Conservation (phyloP, 2,329 filamentous ascomycete species). For the Microsporum audouinii region DNA sequence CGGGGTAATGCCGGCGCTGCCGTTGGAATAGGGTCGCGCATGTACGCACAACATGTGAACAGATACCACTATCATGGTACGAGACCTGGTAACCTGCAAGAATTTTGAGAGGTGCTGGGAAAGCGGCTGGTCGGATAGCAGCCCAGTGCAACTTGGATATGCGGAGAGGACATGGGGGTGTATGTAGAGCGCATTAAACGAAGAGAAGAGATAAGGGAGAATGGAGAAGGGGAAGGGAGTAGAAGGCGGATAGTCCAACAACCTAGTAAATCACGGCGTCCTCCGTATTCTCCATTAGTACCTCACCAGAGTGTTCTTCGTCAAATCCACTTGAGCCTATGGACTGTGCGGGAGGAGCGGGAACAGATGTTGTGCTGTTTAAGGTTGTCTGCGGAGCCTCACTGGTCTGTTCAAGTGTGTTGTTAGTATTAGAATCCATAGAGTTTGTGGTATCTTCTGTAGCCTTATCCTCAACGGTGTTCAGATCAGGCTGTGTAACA, state of each 20-base stretch:
- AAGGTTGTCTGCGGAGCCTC: not conserved
- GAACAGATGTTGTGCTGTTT: not conserved
- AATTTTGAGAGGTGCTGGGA: not conserved
- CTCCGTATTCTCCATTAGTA: slow-evolving; percentile 74
- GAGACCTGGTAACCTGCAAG: not conserved
- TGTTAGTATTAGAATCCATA: slow-evolving; percentile 18
- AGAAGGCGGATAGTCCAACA: not conserved
- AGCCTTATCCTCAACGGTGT: slow-evolving; percentile 4
- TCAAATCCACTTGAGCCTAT: slow-evolving; percentile 36
- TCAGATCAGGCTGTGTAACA: not conserved
- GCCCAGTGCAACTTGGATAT: not conserved
- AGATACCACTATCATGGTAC: not conserved
- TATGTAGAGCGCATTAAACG: not conserved
- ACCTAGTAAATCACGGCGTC: slow-evolving; percentile 76
- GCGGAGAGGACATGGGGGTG: not conserved
- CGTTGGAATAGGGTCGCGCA: not conserved
- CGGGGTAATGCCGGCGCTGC: not conserved
- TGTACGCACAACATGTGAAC: not conserved
- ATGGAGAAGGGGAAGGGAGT: not conserved
- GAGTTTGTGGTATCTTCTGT: slow-evolving; percentile 17
- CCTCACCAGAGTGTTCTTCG: slow-evolving; percentile 62
- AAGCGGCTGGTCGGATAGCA: not conserved
- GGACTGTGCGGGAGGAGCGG: slow-evolving; percentile 9
- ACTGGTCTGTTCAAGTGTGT: slow-evolving; percentile 3
- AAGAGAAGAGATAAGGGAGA: not conserved